These are phyloP conservation scores for Coemansia umbellata DNA, from an alignment of 192 early-diverging fungal species.

Conservation along the genomic window DNA sequence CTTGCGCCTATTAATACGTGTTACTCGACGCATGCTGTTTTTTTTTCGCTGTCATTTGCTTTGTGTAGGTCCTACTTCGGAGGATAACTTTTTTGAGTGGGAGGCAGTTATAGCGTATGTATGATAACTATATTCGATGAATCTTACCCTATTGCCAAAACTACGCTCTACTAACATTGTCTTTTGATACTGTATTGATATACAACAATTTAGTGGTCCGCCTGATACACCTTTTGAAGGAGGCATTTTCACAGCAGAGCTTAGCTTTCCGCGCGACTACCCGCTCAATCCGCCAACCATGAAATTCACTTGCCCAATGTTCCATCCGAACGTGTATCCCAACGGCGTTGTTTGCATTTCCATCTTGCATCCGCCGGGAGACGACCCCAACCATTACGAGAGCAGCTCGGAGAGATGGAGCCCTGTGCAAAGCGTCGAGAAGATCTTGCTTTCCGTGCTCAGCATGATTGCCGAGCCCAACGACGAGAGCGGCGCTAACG, in stretches of 20 bases:
- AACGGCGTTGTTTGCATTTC: constrained; percentile 98
- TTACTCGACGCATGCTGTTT: not conserved
- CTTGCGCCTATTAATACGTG: constrained; percentile 4
- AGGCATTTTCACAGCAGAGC: constrained; percentile 85
- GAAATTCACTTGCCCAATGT: constrained; percentile 95
- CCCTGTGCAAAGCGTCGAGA: constrained; percentile 97
- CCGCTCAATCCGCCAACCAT: constrained; percentile 92
- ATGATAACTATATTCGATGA: not conserved
- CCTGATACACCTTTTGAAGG: constrained; percentile 93
- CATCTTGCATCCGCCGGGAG: constrained; percentile 95
- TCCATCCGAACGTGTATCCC: constrained; percentile 93
- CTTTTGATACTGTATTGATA: not conserved
- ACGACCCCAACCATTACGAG: constrained; percentile 98
- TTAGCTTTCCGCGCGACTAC: constrained; percentile 92
- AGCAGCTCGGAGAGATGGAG: constrained; percentile 93
- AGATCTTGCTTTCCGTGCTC: constrained; percentile 91
- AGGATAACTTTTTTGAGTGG: constrained; percentile 62
- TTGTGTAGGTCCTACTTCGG: constrained; percentile 65
- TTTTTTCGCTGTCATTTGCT: not conserved
- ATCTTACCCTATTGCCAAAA: too few relatives aligned
- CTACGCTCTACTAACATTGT: too few relatives aligned
- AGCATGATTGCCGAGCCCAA: constrained; percentile 98
- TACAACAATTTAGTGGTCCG: constrained; percentile 63
- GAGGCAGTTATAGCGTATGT: constrained; percentile 38
- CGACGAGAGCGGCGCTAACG: constrained; percentile 96